These are phyloP conservation scores for Euphrasia arctica DNA, from an alignment of 305 asterid genomes.

Conservation along the genomic window DNA sequence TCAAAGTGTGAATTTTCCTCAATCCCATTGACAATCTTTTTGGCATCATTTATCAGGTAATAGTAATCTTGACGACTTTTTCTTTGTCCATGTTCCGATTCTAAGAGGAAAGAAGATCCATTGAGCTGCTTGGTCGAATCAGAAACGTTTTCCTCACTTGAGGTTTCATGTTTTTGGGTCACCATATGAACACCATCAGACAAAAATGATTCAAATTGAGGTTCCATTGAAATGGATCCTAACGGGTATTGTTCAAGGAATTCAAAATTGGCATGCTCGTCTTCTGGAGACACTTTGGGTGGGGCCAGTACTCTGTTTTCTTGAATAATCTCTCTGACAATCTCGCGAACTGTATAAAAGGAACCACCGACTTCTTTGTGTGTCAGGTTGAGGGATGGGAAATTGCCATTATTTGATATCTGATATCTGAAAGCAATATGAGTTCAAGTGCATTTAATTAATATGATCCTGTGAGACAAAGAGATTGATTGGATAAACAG, in stretches of 20 bases:
- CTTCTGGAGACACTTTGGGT: constrained; percentile 50
- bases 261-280: constrained; percentile 32
- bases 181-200: constrained; percentile 30
- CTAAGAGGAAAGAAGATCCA: constrained; percentile 35
- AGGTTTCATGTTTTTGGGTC: constrained; percentile 29
- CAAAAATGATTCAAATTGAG: constrained; percentile 32
- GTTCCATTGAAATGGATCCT: constrained; percentile 72
- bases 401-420: constrained; percentile 61
- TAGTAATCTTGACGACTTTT: constrained; percentile 23
- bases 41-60: constrained; percentile 24
- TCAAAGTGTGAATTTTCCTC: constrained; percentile 9
- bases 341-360: constrained; percentile 89
- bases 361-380: constrained; percentile 99
- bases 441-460: constrained; percentile 8
- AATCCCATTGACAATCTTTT: constrained; percentile 28
- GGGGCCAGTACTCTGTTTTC: constrained; percentile 94
- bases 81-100: constrained; percentile 26
- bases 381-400: constrained; percentile 87
- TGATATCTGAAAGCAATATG: constrained; percentile 60
- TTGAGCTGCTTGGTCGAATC: constrained; percentile 22
- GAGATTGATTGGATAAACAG: constrained; percentile 12
- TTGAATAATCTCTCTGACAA: constrained; percentile 92
- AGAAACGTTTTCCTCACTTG: constrained; percentile 33
- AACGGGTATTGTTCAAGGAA: constrained; percentile 57
- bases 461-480: constrained; percentile 3